phyloP scores from a whole-genome alignment of 2,329 filamentous ascomycete genomes.

The Colletotrichum neosansevieriae region DNA sequence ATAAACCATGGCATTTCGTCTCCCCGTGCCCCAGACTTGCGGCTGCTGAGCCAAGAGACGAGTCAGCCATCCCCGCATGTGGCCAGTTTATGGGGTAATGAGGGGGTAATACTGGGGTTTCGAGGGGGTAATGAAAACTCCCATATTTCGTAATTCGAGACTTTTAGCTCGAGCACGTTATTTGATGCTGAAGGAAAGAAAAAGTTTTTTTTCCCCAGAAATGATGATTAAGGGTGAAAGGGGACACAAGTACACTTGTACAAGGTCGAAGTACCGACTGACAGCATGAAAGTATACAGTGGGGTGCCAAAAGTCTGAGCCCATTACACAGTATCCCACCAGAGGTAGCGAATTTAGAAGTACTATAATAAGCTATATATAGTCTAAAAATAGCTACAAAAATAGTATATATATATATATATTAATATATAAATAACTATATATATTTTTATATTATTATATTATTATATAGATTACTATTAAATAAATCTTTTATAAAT shows the following conservation, averaged over 20 bases:
- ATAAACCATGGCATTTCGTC: not conserved
- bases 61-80: constrained; percentile 39
- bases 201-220: constrained; percentile 1
- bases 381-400: no score
- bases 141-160: constrained; percentile 38
- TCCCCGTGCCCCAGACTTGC: constrained; percentile 35
- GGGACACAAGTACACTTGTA: not conserved
- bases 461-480: no score
- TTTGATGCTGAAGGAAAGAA: constrained; percentile 15
- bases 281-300: not conserved
- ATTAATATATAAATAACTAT: no score
- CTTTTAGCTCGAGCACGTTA: constrained; percentile 37
- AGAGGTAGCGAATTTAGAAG: no score
- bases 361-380: no score
- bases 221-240: not conserved
- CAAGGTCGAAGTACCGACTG: not conserved
- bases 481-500: no score
- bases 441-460: no score
- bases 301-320: no score
- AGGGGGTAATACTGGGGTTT: constrained; percentile 40
- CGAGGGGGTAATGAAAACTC: constrained; percentile 39
- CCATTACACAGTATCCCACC: no score
- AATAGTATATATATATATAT: no score
- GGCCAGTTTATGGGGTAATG: constrained; percentile 40
- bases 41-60: constrained; percentile 33